Percentiles rank a stretch among this genome's conserved stretches.
Conservation (phyloP, 164 flowering plant species). For the Protea cynaroides region DNA sequence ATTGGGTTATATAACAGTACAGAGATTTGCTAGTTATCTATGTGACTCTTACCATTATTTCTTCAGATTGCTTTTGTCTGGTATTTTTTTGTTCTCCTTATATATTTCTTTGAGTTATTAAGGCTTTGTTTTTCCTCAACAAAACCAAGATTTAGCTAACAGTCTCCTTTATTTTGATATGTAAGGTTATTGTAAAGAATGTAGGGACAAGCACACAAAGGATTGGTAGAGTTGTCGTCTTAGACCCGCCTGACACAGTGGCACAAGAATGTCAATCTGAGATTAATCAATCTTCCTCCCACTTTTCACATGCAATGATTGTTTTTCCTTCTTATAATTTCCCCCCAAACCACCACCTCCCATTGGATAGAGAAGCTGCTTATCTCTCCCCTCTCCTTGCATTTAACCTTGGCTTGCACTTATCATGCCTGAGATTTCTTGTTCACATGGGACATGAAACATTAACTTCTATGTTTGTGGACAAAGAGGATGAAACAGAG, state of each 20-base stretch:
- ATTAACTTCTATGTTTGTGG: conserved; percentile 43
- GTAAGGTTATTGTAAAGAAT: conserved; percentile 59
- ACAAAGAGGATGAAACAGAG: conserved; percentile 18
- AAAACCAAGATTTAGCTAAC: background rate
- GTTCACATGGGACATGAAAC: conserved; percentile 54
- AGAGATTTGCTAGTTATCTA: too few species aligned
- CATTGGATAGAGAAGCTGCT: conserved; percentile 40
- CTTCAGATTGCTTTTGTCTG: too few species aligned
- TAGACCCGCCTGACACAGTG: conserved; percentile 47
- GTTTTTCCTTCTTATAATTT: conserved; percentile 50
- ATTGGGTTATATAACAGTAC: background rate
- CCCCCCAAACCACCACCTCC: conserved; percentile 17
- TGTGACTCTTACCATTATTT: too few species aligned
- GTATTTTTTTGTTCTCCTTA: too few species aligned
- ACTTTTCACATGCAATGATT: conserved; percentile 31
- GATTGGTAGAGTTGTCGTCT: conserved; percentile 57
- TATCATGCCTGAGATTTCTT: conserved; percentile 58
- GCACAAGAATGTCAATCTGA: conserved; percentile 11
- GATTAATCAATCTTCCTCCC: conserved; percentile 5
- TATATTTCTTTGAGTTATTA: too few species aligned
- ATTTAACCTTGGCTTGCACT: conserved; percentile 74
- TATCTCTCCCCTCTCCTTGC: conserved; percentile 71
- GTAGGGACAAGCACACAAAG: conserved; percentile 41
- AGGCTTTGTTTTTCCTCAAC: too few species aligned
- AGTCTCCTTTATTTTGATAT: background rate